phyloP scores from a whole-genome alignment of 148 eudicot genomes.

The Cornus kousa region DNA sequence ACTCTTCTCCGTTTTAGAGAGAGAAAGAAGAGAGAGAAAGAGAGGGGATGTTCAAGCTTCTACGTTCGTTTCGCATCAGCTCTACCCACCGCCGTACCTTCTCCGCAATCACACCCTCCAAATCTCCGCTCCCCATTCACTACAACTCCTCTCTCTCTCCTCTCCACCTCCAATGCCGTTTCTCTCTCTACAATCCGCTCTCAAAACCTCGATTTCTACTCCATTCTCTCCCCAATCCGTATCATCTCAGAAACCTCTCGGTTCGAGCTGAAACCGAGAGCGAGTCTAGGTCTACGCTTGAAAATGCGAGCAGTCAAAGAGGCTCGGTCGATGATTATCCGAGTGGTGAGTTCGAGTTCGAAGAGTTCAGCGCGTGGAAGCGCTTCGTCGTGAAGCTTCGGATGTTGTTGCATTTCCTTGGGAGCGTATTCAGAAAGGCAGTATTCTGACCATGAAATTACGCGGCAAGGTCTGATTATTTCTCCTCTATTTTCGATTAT shows the following conservation, averaged over 20 bases:
- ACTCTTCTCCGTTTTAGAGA: background rate
- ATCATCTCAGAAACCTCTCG: background rate
- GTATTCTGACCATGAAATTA: conserved; percentile 72
- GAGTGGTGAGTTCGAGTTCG: conserved; percentile 65
- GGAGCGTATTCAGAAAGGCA: conserved; percentile 71
- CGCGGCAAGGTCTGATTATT: conserved; percentile 72
- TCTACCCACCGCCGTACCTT: conserved; percentile 29
- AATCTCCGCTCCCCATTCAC: conserved; percentile 11
- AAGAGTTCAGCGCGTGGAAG: conserved; percentile 54
- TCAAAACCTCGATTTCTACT: background rate
- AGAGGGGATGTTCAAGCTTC: conserved; percentile 33
- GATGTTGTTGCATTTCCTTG: conserved; percentile 80
- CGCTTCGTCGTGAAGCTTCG: conserved; percentile 56
- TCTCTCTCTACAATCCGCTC: conserved; percentile 3
- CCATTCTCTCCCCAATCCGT: background rate
- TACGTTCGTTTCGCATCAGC: conserved; percentile 21
- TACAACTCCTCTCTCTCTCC: conserved; percentile 8
- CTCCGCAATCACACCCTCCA: conserved; percentile 10
- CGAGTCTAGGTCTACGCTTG: background rate
- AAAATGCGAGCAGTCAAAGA: background rate
- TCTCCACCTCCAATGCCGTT: conserved; percentile 12
- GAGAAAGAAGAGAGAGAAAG: background rate
- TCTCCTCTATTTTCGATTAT: background rate
- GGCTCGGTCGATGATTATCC: conserved; percentile 44
- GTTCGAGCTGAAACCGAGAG: conserved; percentile 16